Conservation (phyloP, 176 grass and related monocot species). For the Zizania latifolia region DNA sequence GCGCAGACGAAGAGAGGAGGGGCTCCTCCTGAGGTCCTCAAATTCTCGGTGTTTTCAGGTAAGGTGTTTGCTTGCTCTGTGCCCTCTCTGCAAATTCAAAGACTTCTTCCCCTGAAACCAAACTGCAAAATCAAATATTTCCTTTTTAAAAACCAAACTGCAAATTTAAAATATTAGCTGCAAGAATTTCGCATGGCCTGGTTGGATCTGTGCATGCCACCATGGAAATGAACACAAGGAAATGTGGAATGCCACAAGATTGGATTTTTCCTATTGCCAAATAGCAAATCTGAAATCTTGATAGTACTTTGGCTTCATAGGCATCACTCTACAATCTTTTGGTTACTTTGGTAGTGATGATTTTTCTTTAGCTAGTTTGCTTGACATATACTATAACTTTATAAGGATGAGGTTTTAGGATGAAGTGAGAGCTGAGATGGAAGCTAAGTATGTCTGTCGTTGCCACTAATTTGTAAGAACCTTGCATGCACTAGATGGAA, state of each 20-base stretch:
- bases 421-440: too few species aligned
- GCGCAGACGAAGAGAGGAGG: slow-evolving; percentile 21
- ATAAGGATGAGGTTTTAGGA: neutral
- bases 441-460: too few species aligned
- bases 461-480: neutral
- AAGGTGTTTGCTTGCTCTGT: slow-evolving; percentile 1
- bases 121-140: too few species aligned
- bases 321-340: neutral
- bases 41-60: slow-evolving; percentile 76
- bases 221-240: neutral
- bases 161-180: too few species aligned
- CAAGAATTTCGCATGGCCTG: neutral
- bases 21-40: slow-evolving; percentile 26
- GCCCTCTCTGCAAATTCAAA: neutral
- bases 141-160: too few species aligned
- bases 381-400: too few species aligned
- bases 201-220: slow-evolving; percentile 27
- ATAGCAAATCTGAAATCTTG: neutral
- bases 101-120: too few species aligned
- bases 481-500: slow-evolving; percentile 11
- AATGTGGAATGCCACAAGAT: slow-evolving; percentile 4
- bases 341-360: neutral
- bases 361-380: neutral
- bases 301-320: neutral
- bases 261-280: neutral